Evolutionary conservation across 2,329 filamentous ascomycete genomes (phyloP), one percentile per base, ranked within the genome.

Genomic region (Ambrosiella cleistominuta): DNA sequence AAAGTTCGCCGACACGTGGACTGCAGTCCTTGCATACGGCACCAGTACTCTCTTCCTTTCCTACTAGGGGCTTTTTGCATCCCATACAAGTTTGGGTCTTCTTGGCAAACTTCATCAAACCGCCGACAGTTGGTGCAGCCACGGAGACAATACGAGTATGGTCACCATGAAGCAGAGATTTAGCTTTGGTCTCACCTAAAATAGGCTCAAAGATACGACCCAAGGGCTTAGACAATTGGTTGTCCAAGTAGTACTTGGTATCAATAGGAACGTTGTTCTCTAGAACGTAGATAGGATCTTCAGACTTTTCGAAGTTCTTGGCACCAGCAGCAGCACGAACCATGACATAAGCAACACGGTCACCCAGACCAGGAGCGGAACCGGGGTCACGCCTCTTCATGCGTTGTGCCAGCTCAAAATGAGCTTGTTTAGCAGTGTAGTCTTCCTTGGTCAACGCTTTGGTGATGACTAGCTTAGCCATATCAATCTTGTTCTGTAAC

Each of bases 81-180:
- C 90, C 93, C 86, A 98, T 95, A 70, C 93, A 98, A 0, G 93
- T 97, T 72, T 90, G 83, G 2, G 93, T 98, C 75, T 95, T 96
- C 74, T 95, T 96, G 39, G 93, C 80, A 68, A 97, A 98, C 72
- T 95, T 96, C 93, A 98, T 98, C 62, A 98, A 75, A 0, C 93
- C 93, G 59, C 93, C 93, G 62, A 95, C 80, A 0, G 86, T 86
- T 0, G 94, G 91, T 17, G 88, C 93, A 2, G 91, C 90, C 27
- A 97, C 88, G 0, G 88, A 86, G 63, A 98, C 95, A 53, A 86
- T 81, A n/a, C 93, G 85, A 7, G 93, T 98, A 70, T 98, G 93
- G 64, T 90, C 93, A 61, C 93, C 93, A 3, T 86, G 89, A 37
- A 98, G 79, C 17, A 98, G 77, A 45, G 86, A 86, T 54, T 82